Evolutionary conservation across 768 basidiomycete species (phyloP), one percentile per base, ranked within the genome.

Genomic region (Phylloporus sp.): DNA sequence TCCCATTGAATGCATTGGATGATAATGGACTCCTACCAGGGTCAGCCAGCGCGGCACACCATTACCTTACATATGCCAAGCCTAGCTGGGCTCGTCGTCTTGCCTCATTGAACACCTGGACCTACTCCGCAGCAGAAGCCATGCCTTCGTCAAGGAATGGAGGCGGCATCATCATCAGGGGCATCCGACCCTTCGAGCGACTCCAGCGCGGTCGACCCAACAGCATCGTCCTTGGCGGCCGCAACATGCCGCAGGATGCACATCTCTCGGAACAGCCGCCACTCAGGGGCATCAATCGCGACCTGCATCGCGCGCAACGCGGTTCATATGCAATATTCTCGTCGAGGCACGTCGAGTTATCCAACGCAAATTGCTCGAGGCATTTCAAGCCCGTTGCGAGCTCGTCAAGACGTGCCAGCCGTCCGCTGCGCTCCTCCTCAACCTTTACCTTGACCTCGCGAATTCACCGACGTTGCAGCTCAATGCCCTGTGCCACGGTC

Each of bases 401-500:
- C 67, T 95, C 90, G 63, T 95, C 93, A 29, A 99, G 84, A 70
- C 94, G 97, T 40, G 93, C 88, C 10, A 99, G 80, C 49, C 97
- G 88, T 12, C 94, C 94, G 15, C 93, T 93, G 39, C 97, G 92
- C 70, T 99, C 97, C 64, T 92, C 82, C 71, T 99, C 95, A 50
- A 99, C 95, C 57, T 86, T 88, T 44, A 94, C 80, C 73, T 97
- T 97, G 76, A 98, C 85, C 52, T 97, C 93, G 28, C 91, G 85
- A 36, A 99, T 89, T 95, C 95, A 98, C 48, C 91, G 81, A 45
- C 94, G 85, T 67, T 98, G 97, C 22, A 98, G 83, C 71, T 98
- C 97, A 62, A 99, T 93, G 16, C 95, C 97, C 68, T 98, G 95
- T 4, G 94, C 88, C 45, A 98, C 80, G 47, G 98, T 92, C 67